phyloP scores from a whole-genome alignment of 768 basidiomycete species.

The Rhizopogon vesiculosus region DNA sequence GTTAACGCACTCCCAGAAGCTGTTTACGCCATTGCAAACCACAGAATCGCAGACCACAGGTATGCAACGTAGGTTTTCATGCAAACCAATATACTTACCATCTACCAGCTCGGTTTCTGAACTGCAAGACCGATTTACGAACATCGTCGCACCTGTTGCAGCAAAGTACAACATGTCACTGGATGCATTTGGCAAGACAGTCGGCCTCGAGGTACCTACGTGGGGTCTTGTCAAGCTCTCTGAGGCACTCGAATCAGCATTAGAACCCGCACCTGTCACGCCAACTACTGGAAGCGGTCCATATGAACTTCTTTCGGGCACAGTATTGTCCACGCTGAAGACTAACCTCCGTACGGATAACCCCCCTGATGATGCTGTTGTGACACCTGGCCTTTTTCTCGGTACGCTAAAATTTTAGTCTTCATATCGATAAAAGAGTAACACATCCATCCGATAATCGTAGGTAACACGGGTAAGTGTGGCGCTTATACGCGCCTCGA shows the following conservation, averaged over 20 bases:
- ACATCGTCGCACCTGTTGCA: slow-evolving; percentile 6
- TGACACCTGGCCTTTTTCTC: slow-evolving; percentile 32
- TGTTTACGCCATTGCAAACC: slow-evolving; percentile 30
- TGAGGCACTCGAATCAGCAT: slow-evolving; percentile 29
- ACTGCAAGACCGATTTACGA: slow-evolving; percentile 9
- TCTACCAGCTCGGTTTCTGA: slow-evolving; percentile 7
- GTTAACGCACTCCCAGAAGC: slow-evolving; percentile 43
- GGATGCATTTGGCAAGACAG: slow-evolving; percentile 33
- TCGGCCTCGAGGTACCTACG: slow-evolving; percentile 19
- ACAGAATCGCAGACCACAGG: slow-evolving; percentile 30
- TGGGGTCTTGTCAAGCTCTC: slow-evolving; percentile 33
- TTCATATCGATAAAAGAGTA: slow-evolving; percentile 2
- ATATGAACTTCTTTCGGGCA: slow-evolving; percentile 38
- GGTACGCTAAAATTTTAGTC: slow-evolving; percentile 5
- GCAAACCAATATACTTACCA: neutral
- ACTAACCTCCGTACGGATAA: slow-evolving; percentile 23
- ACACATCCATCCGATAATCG: neutral
- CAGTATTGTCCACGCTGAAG: slow-evolving; percentile 34
- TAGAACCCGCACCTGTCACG: slow-evolving; percentile 40
- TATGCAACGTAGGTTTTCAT: slow-evolving; percentile 1
- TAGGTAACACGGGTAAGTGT: slow-evolving; percentile 20
- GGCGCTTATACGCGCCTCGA: neutral
- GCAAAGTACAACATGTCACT: slow-evolving; percentile 37
- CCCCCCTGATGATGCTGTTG: slow-evolving; percentile 18
- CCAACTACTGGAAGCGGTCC: slow-evolving; percentile 32